Conservation (phyloP, 192 early-diverging fungal species). For the Linderina pennispora region DNA sequence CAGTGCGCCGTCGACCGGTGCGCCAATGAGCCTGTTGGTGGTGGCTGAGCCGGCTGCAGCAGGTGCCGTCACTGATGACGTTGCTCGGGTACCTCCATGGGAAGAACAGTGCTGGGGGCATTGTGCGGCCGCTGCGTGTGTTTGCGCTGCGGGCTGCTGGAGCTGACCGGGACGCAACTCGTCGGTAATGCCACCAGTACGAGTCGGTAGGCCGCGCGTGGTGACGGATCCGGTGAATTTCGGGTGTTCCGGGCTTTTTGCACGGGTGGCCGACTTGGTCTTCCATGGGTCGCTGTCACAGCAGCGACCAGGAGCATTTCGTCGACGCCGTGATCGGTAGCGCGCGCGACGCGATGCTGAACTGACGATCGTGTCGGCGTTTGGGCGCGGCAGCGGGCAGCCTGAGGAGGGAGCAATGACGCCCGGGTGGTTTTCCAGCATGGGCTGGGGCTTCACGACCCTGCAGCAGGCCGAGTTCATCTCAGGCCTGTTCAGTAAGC, state of each 20-base stretch:
- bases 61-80: constrained; percentile 67
- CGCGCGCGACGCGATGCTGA: constrained; percentile 48
- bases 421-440: constrained; percentile 32
- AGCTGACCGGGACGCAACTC: constrained; percentile 76
- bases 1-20: no score
- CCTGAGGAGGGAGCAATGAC: constrained; percentile 7
- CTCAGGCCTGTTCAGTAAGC: constrained; percentile 41
- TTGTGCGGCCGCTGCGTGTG: constrained; percentile 28
- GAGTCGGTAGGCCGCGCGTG: constrained; percentile 57
- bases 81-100: constrained; percentile 55
- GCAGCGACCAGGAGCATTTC: constrained; percentile 59
- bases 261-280: no score
- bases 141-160: constrained; percentile 74
- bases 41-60: constrained; percentile 56
- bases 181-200: constrained; percentile 67
- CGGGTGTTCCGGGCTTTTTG: constrained; percentile 80
- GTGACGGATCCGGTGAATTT: constrained; percentile 69
- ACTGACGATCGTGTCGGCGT: constrained; percentile 68
- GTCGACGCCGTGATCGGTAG: constrained; percentile 57
- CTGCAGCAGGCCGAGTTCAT: constrained; percentile 48
- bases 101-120: constrained; percentile 4
- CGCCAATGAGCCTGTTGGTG: constrained; percentile 48
- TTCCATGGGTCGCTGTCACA: constrained; percentile 65
- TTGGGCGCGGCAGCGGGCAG: constrained; percentile 14
- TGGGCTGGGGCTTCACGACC: constrained; percentile 40